Percentiles rank a stretch among this genome's conserved stretches.
Conservation (phyloP, 208 protist species). For the Trypanosoma rangeli region DNA sequence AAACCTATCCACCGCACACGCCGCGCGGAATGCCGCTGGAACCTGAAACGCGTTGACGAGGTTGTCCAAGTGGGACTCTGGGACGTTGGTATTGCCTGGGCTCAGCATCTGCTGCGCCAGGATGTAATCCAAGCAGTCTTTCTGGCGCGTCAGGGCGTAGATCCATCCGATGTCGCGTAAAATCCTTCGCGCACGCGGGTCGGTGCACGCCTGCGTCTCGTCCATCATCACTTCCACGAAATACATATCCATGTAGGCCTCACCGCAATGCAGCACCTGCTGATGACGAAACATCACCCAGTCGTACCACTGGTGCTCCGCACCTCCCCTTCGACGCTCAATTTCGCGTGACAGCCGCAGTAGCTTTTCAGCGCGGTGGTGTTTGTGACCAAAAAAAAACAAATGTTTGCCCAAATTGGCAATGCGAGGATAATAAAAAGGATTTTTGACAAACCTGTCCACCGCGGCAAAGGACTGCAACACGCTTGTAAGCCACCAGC, state of each 20-base stretch:
- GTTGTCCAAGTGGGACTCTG: constrained; percentile 82
- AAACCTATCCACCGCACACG: constrained; percentile 54
- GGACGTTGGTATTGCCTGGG: constrained; percentile 52
- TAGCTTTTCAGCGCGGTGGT: constrained; percentile 74
- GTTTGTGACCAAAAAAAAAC: constrained; percentile 91
- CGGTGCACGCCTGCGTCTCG: constrained; percentile 70
- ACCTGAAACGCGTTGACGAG: constrained; percentile 83
- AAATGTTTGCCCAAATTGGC: constrained; percentile 85
- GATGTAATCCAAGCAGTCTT: constrained; percentile 78
- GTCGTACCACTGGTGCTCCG: constrained; percentile 90
- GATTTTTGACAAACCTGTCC: constrained; percentile 85
- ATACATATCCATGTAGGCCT: constrained; percentile 89
- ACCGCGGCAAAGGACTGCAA: constrained; percentile 59
- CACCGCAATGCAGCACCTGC: constrained; percentile 85
- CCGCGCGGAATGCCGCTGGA: constrained; percentile 49
- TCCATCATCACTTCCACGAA: constrained; percentile 79
- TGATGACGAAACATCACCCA: constrained; percentile 88
- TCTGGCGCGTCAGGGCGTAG: constrained; percentile 73
- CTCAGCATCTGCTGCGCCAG: constrained; percentile 75
- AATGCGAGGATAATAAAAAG: constrained; percentile 85
- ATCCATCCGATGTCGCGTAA: constrained; percentile 89
- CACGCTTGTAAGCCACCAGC: constrained; percentile 80
- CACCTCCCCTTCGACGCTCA: constrained; percentile 78
- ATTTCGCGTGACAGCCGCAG: constrained; percentile 75
- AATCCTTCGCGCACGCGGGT: constrained; percentile 80